phyloP scores from a whole-genome alignment of 768 basidiomycete genomes.

The Podaxis pistillaris region DNA sequence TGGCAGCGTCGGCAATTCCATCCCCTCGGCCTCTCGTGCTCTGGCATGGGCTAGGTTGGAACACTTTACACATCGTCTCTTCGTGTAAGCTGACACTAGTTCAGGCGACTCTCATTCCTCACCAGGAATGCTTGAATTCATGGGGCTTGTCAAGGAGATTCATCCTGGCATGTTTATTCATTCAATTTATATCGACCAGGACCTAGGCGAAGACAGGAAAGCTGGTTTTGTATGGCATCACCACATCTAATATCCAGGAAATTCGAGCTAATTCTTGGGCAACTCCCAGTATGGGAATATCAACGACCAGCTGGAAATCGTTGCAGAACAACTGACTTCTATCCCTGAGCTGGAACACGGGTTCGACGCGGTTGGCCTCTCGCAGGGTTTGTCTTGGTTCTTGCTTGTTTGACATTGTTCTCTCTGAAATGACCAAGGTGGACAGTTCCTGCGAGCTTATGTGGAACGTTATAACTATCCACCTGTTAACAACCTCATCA shows the following conservation, averaged over 20 bases:
- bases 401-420: neutral
- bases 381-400: slow-evolving; percentile 54
- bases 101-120: slow-evolving; percentile 76
- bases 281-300: slow-evolving; percentile 70
- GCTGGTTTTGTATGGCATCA: slow-evolving; percentile 68
- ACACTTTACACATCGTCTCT: neutral
- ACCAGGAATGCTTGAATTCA: slow-evolving; percentile 69
- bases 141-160: slow-evolving; percentile 51
- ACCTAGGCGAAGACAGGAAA: slow-evolving; percentile 58
- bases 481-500: slow-evolving; percentile 76
- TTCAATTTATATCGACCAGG: slow-evolving; percentile 64
- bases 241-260: neutral
- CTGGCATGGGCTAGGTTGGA: slow-evolving; percentile 71
- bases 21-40: slow-evolving; percentile 58
- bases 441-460: slow-evolving; percentile 86
- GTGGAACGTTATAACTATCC: slow-evolving; percentile 74
- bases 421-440: slow-evolving; percentile 40
- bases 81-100: slow-evolving; percentile 33
- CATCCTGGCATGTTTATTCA: slow-evolving; percentile 80
- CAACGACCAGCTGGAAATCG: slow-evolving; percentile 63
- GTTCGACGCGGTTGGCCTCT: slow-evolving; percentile 87
- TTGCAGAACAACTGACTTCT: slow-evolving; percentile 59
- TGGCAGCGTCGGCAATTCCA: neutral
- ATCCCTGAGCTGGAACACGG: slow-evolving; percentile 66
- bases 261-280: neutral